Percentiles rank a stretch among this genome's conserved stretches.
phyloP scores from a whole-genome alignment of 2,329 filamentous ascomycete species.

The Ophiostoma perfectum region DNA sequence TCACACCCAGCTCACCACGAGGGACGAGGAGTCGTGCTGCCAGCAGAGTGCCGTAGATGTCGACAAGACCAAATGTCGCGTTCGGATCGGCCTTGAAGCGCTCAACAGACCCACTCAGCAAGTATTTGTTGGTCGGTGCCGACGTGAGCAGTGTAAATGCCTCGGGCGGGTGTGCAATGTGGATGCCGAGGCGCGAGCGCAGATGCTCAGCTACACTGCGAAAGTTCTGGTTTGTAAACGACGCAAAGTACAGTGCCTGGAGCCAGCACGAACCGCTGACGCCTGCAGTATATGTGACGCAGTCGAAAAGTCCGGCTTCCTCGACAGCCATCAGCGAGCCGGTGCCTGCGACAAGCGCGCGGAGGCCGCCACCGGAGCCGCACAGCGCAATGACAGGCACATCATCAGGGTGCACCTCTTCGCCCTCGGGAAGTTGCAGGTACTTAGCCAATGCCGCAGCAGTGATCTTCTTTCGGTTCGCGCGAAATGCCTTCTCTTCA shows the following conservation, averaged over 20 bases:
- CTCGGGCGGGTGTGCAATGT: constrained; percentile 87
- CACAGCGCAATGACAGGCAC: constrained; percentile 91
- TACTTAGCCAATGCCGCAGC: constrained; percentile 74
- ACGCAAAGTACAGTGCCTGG: constrained; percentile 79
- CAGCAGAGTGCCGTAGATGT: constrained; percentile 83
- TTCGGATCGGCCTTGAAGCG: constrained; percentile 78
- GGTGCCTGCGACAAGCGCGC: constrained; percentile 83
- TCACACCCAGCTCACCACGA: constrained; percentile 71
- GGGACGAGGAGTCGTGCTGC: constrained; percentile 81
- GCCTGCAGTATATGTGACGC: constrained; percentile 88
- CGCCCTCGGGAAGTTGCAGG: constrained; percentile 63
- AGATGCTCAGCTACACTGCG: constrained; percentile 72
- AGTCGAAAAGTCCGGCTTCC: constrained; percentile 87
- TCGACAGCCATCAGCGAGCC: constrained; percentile 80
- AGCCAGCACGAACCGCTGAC: constrained; percentile 97
- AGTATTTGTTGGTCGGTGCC: constrained; percentile 86
- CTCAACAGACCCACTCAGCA: constrained; percentile 83
- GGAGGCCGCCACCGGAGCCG: constrained; percentile 83
- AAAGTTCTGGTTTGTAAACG: constrained; percentile 64
- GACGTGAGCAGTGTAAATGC: constrained; percentile 77
- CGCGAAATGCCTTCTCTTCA: constrained; percentile 72
- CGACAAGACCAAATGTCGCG: constrained; percentile 83
- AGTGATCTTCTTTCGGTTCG: constrained; percentile 62
- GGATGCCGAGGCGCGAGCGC: constrained; percentile 75
- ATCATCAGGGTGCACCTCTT: constrained; percentile 86